Base-by-base conservation (phyloP, 2,329 filamentous ascomycete species). In the Pseudogymnoascus sp. region DNA sequence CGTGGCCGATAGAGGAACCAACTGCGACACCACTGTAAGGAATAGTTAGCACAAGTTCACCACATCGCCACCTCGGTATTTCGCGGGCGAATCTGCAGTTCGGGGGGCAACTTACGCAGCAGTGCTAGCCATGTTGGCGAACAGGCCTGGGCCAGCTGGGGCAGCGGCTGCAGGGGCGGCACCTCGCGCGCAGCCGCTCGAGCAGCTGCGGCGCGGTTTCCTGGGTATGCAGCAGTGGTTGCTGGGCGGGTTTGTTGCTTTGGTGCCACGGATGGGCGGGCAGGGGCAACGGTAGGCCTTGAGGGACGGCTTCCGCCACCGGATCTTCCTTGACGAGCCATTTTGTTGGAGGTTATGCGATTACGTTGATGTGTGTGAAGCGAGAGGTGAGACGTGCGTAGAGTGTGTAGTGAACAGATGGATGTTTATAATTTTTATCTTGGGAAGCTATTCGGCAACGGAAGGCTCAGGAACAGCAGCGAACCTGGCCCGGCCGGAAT, bases 101-200 rank as follows among this genome's bases (percentile, higher is more conserved):
- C 45, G 45, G 41, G 12, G 25, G n/a, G 28, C 55, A 59, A 87
- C 92, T 81, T 88, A 97, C 93, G 95, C 95, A 76, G 95, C 95
- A 63, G 95, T 99, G 74, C 88, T 92, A 69, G 95, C 95, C 90
- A 99, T 97, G 83, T 97, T 91, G 64, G 91, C 93, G 70, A 99
- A 91, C 9, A 99, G 83, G 67, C 95, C 93, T 4, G 91, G 88
- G 28, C 92, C 90, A 33, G 49, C 61, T 69, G 78, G 65, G 74
- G 71, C 49, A 16, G 49, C 49, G 6, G 49, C 49, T 5, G 28
- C 49, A 55, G 49, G 49, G 28, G 49, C 49, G 5, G 49, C 49
- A 21, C 1, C 49, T 66, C 73, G 78, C 60, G 67, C 63, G 68
- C 65, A 59, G 75, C 72, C 63, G 76, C 76, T 65, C 81, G 75